A percentile compares a stretch with the other conserved stretches of the same genome.
phyloP scores from a whole-genome alignment of 2,329 filamentous ascomycete genomes.

The Sporothrix globosa region DNA sequence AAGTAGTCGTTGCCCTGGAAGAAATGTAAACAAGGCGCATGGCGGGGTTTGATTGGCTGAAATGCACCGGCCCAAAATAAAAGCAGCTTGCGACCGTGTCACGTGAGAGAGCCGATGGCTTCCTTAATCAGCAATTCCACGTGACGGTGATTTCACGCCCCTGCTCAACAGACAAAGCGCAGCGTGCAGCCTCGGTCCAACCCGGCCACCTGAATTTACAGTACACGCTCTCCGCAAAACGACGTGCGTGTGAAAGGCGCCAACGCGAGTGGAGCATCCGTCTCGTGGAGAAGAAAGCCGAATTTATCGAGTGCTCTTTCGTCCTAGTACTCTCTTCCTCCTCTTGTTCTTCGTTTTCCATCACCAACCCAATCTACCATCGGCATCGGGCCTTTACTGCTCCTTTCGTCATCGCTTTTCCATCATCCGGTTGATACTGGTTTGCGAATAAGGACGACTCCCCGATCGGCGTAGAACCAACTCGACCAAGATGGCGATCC shows the following conservation, averaged over 20 bases:
- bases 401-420: not conserved
- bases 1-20: conserved; percentile 31
- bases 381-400: not conserved
- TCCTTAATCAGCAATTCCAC: conserved; percentile 21
- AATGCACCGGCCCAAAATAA: conserved; percentile 1
- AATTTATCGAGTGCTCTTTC: not conserved
- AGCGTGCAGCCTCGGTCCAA: conserved; percentile 39
- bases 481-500: conserved; percentile 68
- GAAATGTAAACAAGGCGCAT: conserved; percentile 37
- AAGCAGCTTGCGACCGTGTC: not conserved
- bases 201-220: conserved; percentile 39
- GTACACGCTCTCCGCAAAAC: conserved; percentile 26
- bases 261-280: conserved; percentile 22
- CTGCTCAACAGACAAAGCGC: not conserved
- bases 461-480: not conserved
- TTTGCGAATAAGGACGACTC: not conserved
- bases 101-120: conserved; percentile 3
- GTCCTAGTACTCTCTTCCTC: conserved; percentile 5
- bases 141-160: conserved; percentile 17
- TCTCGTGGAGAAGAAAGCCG: conserved; percentile 23
- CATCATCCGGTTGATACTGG: not conserved
- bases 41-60: conserved; percentile 35
- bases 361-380: conserved; percentile 7
- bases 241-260: conserved; percentile 16
- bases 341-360: not conserved